Conservation (phyloP, 2,329 filamentous ascomycete genomes). For the Verticillium nubilum region DNA sequence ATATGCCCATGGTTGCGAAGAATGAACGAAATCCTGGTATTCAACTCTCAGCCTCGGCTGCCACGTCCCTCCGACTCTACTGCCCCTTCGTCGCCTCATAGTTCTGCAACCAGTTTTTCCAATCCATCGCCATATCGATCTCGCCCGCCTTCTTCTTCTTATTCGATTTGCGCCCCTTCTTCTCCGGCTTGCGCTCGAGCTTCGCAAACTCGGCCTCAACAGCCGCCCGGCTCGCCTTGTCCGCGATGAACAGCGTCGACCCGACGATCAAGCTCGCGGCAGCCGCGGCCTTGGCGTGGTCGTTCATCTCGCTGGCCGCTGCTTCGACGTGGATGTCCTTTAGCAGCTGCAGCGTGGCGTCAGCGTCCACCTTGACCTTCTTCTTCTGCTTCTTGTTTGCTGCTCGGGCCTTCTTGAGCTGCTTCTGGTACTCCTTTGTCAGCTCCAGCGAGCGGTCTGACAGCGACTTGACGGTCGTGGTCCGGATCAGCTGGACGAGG, state of each 20-base stretch:
- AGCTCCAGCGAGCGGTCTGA: constrained; percentile 68
- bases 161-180: constrained; percentile 8
- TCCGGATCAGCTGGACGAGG: constrained; percentile 68
- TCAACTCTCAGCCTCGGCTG: no score
- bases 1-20: no score
- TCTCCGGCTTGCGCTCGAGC: constrained; percentile 39
- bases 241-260: constrained; percentile 45
- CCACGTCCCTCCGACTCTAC: not conserved
- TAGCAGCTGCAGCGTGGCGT: constrained; percentile 52
- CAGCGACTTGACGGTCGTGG: constrained; percentile 71
- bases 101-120: constrained; percentile 66
- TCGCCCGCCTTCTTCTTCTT: constrained; percentile 11
- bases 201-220: constrained; percentile 60
- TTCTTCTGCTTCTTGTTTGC: constrained; percentile 31
- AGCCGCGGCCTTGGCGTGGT: constrained; percentile 71
- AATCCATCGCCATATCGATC: constrained; percentile 37
- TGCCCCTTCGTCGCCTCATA: constrained; percentile 26
- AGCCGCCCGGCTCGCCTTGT: constrained; percentile 45
- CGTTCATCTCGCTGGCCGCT: constrained; percentile 55
- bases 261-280: constrained; percentile 64
- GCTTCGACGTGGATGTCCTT: constrained; percentile 64
- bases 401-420: constrained; percentile 51
- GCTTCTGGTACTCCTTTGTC: constrained; percentile 66
- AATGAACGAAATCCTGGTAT: no score
- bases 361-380: constrained; percentile 30